Base-by-base conservation (phyloP, 768 basidiomycete genomes). In the Asterophora parasitica region DNA sequence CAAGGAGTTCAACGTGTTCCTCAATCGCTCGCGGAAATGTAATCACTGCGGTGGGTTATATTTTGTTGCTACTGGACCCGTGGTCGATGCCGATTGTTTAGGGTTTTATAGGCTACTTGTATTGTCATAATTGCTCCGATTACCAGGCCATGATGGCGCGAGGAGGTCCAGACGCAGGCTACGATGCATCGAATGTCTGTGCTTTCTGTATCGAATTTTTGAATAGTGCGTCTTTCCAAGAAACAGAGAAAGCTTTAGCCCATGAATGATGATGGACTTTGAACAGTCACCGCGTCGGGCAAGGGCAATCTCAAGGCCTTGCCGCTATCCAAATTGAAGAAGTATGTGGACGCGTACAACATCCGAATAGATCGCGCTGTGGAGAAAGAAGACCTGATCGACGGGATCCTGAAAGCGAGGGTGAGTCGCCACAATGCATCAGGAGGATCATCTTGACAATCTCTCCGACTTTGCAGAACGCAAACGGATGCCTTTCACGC, bases 141-240 rank as follows among this genome's bases (percentile, higher is more conserved):
- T 88, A 77, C 61, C 83, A 83, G 58, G 88, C 85, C 0, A 71
- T 91, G 33, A 80, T 88, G 80, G 88, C 88, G n/a, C 74, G 85
- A 7, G 53, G 58, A 19, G 76, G 75, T 8, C 37, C 64, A 8
- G 75, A 70, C 27, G 61, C 71, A 10, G 88, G 88, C 4, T 83
- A 89, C 61, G 84, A 86, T 58, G 58, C 69, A 7, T 75, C 78
- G 52, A 65, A 72, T 20, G 88, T 91, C 28, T 91, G 88, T 58
- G 82, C 70, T 1, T 87, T 70, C 60, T 91, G 88, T 63, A 81
- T 88, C 43, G 86, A 89, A 45, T 71, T 75, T 55, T 64, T 91
- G 33, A 79, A 64, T 26, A 76, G 88, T 90, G 60, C 43, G 79
- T 61, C 49, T 19, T 41, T 19, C 28, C 13, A 15, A 16, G 20